Evolutionary conservation across 805 yeast genomes (phyloP).

Genomic region (Starmerella riodocensis): DNA sequence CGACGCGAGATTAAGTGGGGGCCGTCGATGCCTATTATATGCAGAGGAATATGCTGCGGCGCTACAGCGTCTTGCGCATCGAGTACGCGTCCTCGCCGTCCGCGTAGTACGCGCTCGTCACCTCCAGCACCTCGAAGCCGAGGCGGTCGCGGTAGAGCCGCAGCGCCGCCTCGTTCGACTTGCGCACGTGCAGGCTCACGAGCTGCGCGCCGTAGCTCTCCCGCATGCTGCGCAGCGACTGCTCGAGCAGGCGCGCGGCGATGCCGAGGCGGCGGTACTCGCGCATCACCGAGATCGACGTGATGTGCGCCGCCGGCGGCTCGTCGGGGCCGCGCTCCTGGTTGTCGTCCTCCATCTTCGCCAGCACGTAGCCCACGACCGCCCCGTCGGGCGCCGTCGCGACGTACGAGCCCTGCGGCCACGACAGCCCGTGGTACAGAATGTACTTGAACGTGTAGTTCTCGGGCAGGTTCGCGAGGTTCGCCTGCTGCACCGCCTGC

Average conservation of each 20-base stretch:
- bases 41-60: too few species aligned
- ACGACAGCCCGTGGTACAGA: conserved; percentile 81
- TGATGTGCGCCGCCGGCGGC: conserved; percentile 73
- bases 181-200: conserved; percentile 85
- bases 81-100: conserved; percentile 97
- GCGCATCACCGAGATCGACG: conserved; percentile 88
- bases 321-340: conserved; percentile 20
- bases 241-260: conserved; percentile 75
- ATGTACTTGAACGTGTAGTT: conserved; percentile 86
- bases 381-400: conserved; percentile 64
- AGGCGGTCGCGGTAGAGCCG: conserved; percentile 81
- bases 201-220: conserved; percentile 71
- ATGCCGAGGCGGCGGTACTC: conserved; percentile 90
- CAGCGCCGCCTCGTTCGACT: conserved; percentile 85
- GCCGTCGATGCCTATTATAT: too few species aligned
- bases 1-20: too few species aligned
- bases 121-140: conserved; percentile 63
- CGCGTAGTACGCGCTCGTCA: conserved; percentile 83
- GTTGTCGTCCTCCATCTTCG: conserved; percentile 86
- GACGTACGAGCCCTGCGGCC: conserved; percentile 97
- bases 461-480: conserved; percentile 83
- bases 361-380: conserved; percentile 89
- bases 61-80: conserved; percentile 49
- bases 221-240: conserved; percentile 61
- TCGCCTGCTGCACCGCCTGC: conserved; percentile 93